phyloP scores from a whole-genome alignment of 2,329 filamentous ascomycete genomes.

The Penicillium sp. region DNA sequence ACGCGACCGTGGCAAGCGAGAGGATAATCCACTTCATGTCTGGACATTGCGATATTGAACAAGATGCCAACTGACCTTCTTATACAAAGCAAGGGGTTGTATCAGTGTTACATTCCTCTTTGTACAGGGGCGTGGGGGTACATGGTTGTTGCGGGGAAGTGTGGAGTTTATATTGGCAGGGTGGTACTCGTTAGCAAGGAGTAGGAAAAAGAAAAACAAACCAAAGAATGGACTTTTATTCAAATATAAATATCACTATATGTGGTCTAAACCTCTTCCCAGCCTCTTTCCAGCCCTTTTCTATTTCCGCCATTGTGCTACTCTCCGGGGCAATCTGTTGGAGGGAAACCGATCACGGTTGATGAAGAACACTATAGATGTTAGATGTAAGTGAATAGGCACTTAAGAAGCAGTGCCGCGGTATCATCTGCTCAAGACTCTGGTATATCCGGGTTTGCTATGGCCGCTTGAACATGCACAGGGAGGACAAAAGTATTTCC shows the following conservation, averaged over 20 bases:
- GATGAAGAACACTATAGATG: background rate
- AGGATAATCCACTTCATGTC: conserved; percentile 13
- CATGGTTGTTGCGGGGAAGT: background rate
- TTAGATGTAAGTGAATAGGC: background rate
- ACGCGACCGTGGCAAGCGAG: conserved; percentile 15
- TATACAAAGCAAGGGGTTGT: background rate
- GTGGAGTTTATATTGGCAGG: background rate
- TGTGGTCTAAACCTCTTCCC: background rate
- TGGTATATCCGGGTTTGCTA: conserved; percentile 1
- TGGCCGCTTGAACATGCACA: conserved; percentile 23
- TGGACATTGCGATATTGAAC: background rate
- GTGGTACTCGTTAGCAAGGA: background rate
- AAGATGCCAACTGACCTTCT: background rate
- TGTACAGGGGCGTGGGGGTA: background rate
- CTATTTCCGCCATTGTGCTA: background rate
- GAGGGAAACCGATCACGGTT: background rate
- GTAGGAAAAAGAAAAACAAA: background rate
- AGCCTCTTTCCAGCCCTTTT: background rate
- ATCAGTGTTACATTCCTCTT: conserved; percentile 18
- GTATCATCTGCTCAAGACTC: background rate
- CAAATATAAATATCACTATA: background rate
- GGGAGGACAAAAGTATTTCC: conserved; percentile 26
- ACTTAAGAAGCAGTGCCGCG: background rate
- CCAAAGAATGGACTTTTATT: background rate
- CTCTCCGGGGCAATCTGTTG: background rate